Evolutionary conservation across 306 rosid genomes (phyloP).

Genomic region (Casuarina equisetifolia): DNA sequence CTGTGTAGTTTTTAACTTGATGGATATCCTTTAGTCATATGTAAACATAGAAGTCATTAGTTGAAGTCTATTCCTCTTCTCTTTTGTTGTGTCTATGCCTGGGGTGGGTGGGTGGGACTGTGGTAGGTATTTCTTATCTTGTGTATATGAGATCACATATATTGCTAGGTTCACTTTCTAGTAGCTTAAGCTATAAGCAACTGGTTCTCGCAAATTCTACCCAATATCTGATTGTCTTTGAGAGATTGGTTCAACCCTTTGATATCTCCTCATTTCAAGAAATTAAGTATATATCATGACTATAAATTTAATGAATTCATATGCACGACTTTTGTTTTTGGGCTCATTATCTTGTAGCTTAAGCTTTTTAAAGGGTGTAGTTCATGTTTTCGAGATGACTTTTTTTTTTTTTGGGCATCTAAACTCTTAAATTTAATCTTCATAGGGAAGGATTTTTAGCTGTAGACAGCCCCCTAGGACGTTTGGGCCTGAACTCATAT

Average conservation of each 20-base stretch:
- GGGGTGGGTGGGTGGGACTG: not conserved
- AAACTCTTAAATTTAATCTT: slow-evolving; percentile 26
- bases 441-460: slow-evolving; percentile 81
- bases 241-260: not conserved
- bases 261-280: not conserved
- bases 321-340: not conserved
- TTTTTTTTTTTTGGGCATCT: not conserved
- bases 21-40: not conserved
- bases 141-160: not conserved
- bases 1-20: not conserved
- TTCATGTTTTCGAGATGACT: not conserved
- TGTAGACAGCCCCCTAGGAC: slow-evolving; percentile 83
- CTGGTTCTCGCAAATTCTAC: not conserved
- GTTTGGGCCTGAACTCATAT: slow-evolving; percentile 58
- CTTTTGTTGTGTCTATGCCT: not conserved
- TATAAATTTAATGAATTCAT: not conserved
- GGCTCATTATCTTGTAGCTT: not conserved
- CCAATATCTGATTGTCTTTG: not conserved
- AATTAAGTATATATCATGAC: not conserved
- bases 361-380: not conserved
- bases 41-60: not conserved
- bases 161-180: not conserved
- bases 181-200: not conserved
- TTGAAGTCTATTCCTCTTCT: not conserved
- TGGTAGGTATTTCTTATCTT: not conserved